A percentile compares a stretch with the other conserved stretches of the same genome.
Evolutionary conservation across 225 moss, liverwort and hornwort species (phyloP).

Genomic region (Climacium dendroides): DNA sequence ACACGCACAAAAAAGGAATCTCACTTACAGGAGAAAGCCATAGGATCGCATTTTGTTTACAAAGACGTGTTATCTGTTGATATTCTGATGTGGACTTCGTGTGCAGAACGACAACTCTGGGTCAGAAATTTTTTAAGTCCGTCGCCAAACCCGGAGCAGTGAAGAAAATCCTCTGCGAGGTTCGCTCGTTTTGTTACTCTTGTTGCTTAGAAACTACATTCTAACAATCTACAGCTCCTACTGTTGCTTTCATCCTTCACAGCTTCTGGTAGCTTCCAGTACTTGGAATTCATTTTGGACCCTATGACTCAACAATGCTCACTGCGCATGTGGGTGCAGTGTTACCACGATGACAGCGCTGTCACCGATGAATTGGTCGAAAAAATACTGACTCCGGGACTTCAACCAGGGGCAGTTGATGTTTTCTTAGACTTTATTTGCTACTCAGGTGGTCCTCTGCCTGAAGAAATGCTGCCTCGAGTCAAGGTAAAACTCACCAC

Average conservation of each 20-base stretch:
- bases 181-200: neutral
- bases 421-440: slow-evolving; percentile 88
- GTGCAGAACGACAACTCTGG: slow-evolving; percentile 63
- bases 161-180: slow-evolving; percentile 66
- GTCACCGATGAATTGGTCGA: slow-evolving; percentile 89
- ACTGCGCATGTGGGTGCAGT: slow-evolving; percentile 28
- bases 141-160: slow-evolving; percentile 67
- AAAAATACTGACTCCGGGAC: slow-evolving; percentile 67
- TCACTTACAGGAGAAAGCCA: neutral
- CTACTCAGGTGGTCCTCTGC: slow-evolving; percentile 80
- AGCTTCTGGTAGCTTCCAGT: neutral
- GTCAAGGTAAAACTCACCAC: slow-evolving; percentile 26
- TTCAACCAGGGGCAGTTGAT: slow-evolving; percentile 73
- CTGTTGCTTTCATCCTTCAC: neutral
- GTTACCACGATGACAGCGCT: slow-evolving; percentile 56
- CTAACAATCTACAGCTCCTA: neutral
- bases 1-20: neutral
- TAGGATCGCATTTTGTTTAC: neutral
- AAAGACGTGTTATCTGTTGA: neutral
- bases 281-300: neutral
- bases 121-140: slow-evolving; percentile 56
- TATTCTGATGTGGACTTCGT: neutral
- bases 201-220: neutral
- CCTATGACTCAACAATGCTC: neutral
- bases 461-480: slow-evolving; percentile 73